Evolutionary conservation across 2,329 filamentous ascomycete genomes (phyloP), one percentile per base, ranked within the genome.

Genomic region (Alternaria alternata): DNA sequence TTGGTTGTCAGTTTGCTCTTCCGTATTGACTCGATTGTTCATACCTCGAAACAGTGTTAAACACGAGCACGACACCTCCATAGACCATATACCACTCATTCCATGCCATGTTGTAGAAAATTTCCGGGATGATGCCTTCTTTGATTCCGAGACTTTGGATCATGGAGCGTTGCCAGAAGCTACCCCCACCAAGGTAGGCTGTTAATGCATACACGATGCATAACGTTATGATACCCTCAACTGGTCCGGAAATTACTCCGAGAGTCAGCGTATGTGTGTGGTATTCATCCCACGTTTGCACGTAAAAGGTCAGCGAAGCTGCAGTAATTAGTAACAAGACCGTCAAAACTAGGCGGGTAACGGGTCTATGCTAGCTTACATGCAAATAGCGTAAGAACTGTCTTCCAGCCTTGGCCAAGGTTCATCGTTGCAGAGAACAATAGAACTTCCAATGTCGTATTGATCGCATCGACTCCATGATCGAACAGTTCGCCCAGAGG

Each of bases 241-340:
- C 95, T 4, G 95, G 95, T 0, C 95, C 95, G 66, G 94, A 97
- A 67, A 99, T 86, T 64, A 98, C 83, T 60, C 95, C 95, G 6
- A 99, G 87, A 1, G 93, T 97, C 48, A 99, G 87, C 3, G 94
- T 95, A 79, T 97, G 94, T 52, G 95, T 99, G 81, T 98, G 94
- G 81, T 98, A 99, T 79, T 98, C 95, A 75, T 99, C 95, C 95
- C 95, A 99, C 34, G 95, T 98, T 79, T 98, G 95, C 42, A 98
- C 91, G 79, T 98, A 98, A 80, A 99, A 99, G n/a, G 95, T 97
- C 71, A 96, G 84, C 60, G 94, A 88, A 7, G 91, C 90, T 93
- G 62, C 7, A 12, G 7, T 44, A 38, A 36, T 61, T 44, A 61
- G 54, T 42, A 42, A 43, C 9, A 16, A 14, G 24, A 16, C 9